phyloP scores from a whole-genome alignment of 495 filamentous ascomycete species.

The Trypethelium eluteriae region DNA sequence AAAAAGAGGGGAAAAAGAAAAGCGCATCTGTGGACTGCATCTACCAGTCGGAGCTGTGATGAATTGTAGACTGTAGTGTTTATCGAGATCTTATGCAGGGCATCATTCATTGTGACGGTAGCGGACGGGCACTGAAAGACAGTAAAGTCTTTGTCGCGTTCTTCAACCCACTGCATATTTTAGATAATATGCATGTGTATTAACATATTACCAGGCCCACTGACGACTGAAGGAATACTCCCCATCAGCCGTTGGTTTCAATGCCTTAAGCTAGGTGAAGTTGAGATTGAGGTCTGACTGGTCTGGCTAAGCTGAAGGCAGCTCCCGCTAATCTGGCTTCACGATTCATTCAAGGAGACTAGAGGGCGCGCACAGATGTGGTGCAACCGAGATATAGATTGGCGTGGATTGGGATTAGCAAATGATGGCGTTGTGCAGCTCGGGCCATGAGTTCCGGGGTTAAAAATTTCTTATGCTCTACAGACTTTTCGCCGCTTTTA shows the following conservation, averaged over 20 bases:
- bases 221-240: background rate
- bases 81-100: too few species aligned
- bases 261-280: background rate
- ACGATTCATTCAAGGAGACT: background rate
- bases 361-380: too few species aligned
- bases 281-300: slow-evolving; percentile 1
- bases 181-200: background rate
- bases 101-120: background rate
- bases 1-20: too few species aligned
- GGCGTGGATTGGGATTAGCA: background rate
- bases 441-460: background rate
- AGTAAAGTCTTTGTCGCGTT: background rate
- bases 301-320: background rate
- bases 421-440: background rate
- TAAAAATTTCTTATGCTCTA: too few species aligned
- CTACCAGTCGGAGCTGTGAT: too few species aligned
- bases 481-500: background rate
- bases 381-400: background rate
- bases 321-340: background rate
- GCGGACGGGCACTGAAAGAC: background rate
- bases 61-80: too few species aligned
- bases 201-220: background rate
- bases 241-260: background rate
- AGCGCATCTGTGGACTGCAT: too few species aligned
- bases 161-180: background rate